Base-by-base conservation (phyloP, 192 early-diverging fungal genomes). In the Cetraspora pellucida region DNA sequence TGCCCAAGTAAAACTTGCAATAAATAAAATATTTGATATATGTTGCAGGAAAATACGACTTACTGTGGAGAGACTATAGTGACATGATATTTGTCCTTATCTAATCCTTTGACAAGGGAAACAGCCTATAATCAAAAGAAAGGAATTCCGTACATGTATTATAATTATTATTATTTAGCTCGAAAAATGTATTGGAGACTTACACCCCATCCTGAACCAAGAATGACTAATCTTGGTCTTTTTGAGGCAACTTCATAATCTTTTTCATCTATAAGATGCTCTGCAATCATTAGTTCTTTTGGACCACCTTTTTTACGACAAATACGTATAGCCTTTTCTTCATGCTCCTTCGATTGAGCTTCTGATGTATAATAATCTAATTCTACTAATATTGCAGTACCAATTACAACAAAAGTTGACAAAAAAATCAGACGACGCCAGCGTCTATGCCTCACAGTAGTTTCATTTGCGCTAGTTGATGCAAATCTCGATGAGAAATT, bases 201-300 rank as follows among this genome's bases (percentile, higher is more conserved):
- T 73, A 85, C 86, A 3, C 86, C 87, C 87, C 87, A 89, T 16
- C 87, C 87, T 16, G 84, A 81, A 55, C 87, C 87, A 28, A 89
- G 71, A 50, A 89, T 86, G 2, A 89, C 86, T 13, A 89, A 68
- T 23, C 82, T 75, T 17, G 83, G 83, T 59, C 82, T 83, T 31
- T 83, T 72, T n/a, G 77, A 0, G 37, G 37, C 7, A 37, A 6
- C 72, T 50, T 85, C 77, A 10, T 77, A 30, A 55, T 86, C 81
- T 13, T 75, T 77, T 16, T 79, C 78, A 19, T 88, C 83, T 23
- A 82, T 70, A 8, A 85, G 72, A 21, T 81, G 77, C 46, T 81
- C 74, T 2, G 80, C 82, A 63, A 89, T 73, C 21, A 81, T 81
- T 10, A 89, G 64, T 37, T 86, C 80, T 75, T 87, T 87, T 10